Base-by-base conservation (phyloP, 1,284 basidiomycete genomes). In the Dichomitus squalens region DNA sequence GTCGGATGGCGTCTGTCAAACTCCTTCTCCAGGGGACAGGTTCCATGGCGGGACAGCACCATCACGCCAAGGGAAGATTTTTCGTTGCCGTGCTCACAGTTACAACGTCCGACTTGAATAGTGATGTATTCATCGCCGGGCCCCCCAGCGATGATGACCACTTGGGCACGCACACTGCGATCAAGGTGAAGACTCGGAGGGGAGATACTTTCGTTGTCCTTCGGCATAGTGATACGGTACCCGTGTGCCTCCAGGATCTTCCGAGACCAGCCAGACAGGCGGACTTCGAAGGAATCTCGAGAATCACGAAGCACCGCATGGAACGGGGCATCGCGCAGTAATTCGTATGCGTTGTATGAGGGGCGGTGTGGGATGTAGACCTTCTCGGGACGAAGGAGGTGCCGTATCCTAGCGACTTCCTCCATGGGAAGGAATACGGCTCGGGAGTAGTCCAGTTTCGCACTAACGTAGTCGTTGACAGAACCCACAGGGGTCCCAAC, bases 361-460 rank as follows among this genome's bases (percentile, higher is more conserved):
- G 57, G 57, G 11, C 54, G 48, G 27, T 53, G 34, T 2, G 60
- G 54, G 29, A 59, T 49, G 49, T 52, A 57, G n/a, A 58, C 39
- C 5, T 52, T 52, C 3, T 25, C 12, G 7, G 40, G 34, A 20
- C 34, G 16, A 21, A 47, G 40, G 7, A 20, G 11, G 7, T 16
- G 4, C 7, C 12, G 18, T 7, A 6, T 27, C 34, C 8, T 25
- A 33, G 20, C 35, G 21, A 55, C 25, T 1, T 55, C 38, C 1
- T 11, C 8, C 2, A 14, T 1, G 0, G 48, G 41, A 0, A 58
- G 52, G n/a, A 40, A 43, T 2, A 39, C 31, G 1, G 52, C 53
- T 7, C 54, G 54, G 36, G 25, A 55, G 49, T 61, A 23, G n/a
- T n/a, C n/a, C n/a, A n/a, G n/a, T n/a, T n/a, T 29, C 18, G 44